Base-by-base conservation (phyloP, 768 basidiomycete species). In the Tulasnella calospora region DNA sequence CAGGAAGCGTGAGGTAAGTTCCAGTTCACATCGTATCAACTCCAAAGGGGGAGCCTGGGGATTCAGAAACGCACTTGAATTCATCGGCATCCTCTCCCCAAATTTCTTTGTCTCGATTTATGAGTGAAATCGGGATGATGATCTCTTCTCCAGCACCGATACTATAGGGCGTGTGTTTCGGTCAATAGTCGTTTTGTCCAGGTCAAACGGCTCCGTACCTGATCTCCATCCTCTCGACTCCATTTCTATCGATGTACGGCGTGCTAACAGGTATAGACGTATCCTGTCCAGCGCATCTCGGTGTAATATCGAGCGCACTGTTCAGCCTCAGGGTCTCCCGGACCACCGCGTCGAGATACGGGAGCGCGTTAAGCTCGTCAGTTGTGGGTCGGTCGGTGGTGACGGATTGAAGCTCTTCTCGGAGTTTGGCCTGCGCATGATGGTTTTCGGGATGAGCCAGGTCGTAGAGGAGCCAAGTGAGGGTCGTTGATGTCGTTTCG, bases 251-350 rank as follows among this genome's bases (percentile, higher is more conserved):
- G 0, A 83, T 85, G 71, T 87, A 84, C 2, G 89, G 89, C 21
- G 82, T 83, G 21, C 82, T 83, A 9, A 91, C 82, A 0, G 90
- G 90, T 21, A 91, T 76, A 2, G 88, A 80, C 71, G 90, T 89
- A 74, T 91, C 89, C 77, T 87, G 85, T 61, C 84, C 85, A 0
- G 90, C 88, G 2, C 86, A 81, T 9, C 90, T 84, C 12, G 85
- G 76, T 0, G 86, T 87, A 15, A 79, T 80, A 0, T 86, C 83
- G 4, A 91, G 86, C 0, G 90, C 90, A 0, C 89, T 74, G 78
- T 91, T 86, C 0, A 91, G 67, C 0, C 92, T 88, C 77, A 92
- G 82, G 0, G 87, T 88, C 83, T 92, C 92, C 55, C 80, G 79
- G 27, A 85, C 77, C 12, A 83, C 81, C 0, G 80, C 82, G 71